A percentile compares a stretch with the other conserved stretches of the same genome.
Evolutionary conservation across 768 basidiomycete genomes (phyloP).

Genomic region (Tephrocybe sp.): DNA sequence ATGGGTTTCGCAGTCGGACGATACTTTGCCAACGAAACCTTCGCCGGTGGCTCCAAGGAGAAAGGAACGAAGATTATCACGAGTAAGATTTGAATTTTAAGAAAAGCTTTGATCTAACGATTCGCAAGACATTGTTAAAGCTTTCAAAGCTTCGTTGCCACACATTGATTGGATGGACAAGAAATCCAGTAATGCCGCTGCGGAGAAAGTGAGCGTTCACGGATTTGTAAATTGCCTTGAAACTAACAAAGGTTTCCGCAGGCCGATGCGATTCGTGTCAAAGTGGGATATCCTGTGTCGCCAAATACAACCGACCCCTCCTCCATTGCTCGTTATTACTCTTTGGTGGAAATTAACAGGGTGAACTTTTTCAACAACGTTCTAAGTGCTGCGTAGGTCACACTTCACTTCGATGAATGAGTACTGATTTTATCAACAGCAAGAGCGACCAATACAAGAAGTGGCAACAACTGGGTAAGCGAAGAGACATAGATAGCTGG

Average conservation of each 20-base stretch:
- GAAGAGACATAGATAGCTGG: slow-evolving; percentile 74
- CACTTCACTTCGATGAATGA: neutral
- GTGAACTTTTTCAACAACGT: slow-evolving; percentile 86
- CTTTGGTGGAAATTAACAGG: slow-evolving; percentile 59
- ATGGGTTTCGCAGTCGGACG: slow-evolving; percentile 91
- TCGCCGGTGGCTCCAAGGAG: slow-evolving; percentile 73
- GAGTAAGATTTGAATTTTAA: slow-evolving; percentile 38
- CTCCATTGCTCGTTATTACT: slow-evolving; percentile 76
- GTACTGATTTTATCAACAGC: slow-evolving; percentile 29
- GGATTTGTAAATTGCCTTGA: too few relatives aligned
- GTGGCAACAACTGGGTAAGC: slow-evolving; percentile 74
- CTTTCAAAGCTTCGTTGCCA: slow-evolving; percentile 78
- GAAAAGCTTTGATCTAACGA: slow-evolving; percentile 2
- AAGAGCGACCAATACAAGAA: slow-evolving; percentile 59
- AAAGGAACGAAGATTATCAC: slow-evolving; percentile 84
- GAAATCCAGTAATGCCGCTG: slow-evolving; percentile 76
- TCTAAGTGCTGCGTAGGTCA: slow-evolving; percentile 53
- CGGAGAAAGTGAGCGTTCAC: slow-evolving; percentile 64
- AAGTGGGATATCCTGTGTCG: slow-evolving; percentile 90
- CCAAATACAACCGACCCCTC: slow-evolving; percentile 76
- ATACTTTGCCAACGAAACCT: slow-evolving; percentile 85
- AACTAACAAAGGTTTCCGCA: too few relatives aligned
- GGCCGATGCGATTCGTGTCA: slow-evolving; percentile 82
- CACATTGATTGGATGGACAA: slow-evolving; percentile 91
- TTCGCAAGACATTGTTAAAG: slow-evolving; percentile 68